phyloP scores from a whole-genome alignment of 805 yeast genomes.

The Saccharomyces cerevisiae region DNA sequence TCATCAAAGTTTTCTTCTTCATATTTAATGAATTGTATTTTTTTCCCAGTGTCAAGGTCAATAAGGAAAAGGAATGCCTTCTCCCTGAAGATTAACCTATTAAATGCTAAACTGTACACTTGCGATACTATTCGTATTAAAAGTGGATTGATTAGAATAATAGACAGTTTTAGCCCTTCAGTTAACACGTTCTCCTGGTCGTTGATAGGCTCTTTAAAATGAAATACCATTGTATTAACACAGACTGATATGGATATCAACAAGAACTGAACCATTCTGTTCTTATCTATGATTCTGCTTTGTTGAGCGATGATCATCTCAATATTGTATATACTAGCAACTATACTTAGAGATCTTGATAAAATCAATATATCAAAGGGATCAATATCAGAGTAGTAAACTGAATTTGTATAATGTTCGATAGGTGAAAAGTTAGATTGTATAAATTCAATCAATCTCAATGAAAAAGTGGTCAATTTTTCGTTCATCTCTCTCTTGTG shows the following conservation, averaged over 20 bases:
- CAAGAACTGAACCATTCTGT: slow-evolving; percentile 15
- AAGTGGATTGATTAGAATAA: slow-evolving; percentile 15
- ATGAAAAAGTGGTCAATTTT: slow-evolving; percentile 5
- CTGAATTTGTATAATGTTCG: slow-evolving; percentile 11
- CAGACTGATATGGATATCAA: slow-evolving; percentile 13
- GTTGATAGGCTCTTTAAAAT: background rate
- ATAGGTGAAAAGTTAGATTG: slow-evolving; percentile 12
- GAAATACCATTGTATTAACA: slow-evolving; percentile 10
- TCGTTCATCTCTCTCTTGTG: slow-evolving; percentile 5
- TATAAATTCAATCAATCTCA: slow-evolving; percentile 10
- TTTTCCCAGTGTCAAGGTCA: slow-evolving; percentile 1
- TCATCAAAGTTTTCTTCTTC: slow-evolving; percentile 4
- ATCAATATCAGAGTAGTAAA: slow-evolving; percentile 12
- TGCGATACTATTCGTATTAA: slow-evolving; percentile 19
- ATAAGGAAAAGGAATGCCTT: slow-evolving; percentile 10
- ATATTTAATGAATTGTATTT: background rate
- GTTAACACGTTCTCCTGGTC: background rate
- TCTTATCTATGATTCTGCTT: slow-evolving; percentile 6
- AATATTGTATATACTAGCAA: slow-evolving; percentile 17
- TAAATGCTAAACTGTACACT: slow-evolving; percentile 17
- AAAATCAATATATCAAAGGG: slow-evolving; percentile 18
- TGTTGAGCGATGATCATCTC: slow-evolving; percentile 9
- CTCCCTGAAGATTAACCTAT: slow-evolving; percentile 15
- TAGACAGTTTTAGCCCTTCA: slow-evolving; percentile 9
- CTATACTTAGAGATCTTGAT: slow-evolving; percentile 17